Conservation (phyloP, 371 early-diverging fungal genomes). For the Batrachochytrium dendrobatidis region DNA sequence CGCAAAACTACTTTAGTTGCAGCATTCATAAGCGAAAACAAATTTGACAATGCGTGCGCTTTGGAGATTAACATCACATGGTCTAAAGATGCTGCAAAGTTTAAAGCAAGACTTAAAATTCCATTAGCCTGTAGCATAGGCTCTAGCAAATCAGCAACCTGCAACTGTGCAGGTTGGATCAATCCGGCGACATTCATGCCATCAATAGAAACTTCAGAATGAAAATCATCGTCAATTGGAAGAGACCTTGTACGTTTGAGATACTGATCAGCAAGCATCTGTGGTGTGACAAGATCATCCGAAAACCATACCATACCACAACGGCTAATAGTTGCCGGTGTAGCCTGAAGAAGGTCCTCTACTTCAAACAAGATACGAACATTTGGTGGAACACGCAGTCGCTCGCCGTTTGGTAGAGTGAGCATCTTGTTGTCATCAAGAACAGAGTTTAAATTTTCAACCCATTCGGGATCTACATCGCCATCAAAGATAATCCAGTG, state of each 20-base stretch:
- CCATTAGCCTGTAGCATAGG: conserved; percentile 67
- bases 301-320: conserved; percentile 99
- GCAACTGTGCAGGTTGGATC: conserved; percentile 57
- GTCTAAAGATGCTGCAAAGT: conserved; percentile 60
- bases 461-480: conserved; percentile 99
- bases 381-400: conserved; percentile 88
- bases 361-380: conserved; percentile 99
- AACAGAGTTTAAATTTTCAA: conserved; percentile 97
- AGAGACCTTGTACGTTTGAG: conserved; percentile 67
- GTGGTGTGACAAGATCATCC: conserved; percentile 76
- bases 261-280: conserved; percentile 79
- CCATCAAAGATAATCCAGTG: conserved; percentile 99
- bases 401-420: conserved; percentile 98
- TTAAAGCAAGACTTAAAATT: conserved; percentile 67
- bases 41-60: conserved; percentile 75
- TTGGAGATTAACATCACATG: conserved; percentile 97
- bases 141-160: conserved; percentile 64
- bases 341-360: conserved; percentile 93
- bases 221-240: conserved; percentile 66
- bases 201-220: conserved; percentile 10
- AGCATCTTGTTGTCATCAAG: conserved; percentile 95
- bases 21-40: conserved; percentile 88
- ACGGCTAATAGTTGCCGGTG: conserved; percentile 96
- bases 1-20: conserved; percentile 77
- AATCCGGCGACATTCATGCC: conserved; percentile 68